Base-by-base conservation (phyloP, 192 early-diverging fungal species). In the Linnemannia exigua region DNA sequence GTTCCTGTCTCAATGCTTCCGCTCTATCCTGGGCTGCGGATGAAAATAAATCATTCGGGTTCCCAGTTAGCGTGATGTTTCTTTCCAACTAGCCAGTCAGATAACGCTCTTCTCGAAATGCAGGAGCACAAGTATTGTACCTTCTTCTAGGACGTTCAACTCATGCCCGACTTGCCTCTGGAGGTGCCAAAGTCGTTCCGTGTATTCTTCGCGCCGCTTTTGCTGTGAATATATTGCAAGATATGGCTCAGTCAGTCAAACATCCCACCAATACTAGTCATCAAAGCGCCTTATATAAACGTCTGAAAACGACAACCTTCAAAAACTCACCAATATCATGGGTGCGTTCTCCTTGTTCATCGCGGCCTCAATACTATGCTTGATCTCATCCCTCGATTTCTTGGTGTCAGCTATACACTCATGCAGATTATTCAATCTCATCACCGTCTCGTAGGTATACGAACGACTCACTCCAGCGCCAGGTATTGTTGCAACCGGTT, bases 381-480 rank as follows among this genome's bases (percentile, higher is more conserved):
- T 88, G n/a, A 88, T 77, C 38, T 88, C 87, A 31, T 90, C 84
- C 46, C 87, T 82, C 28, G 89, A 90, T 41, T 61, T 77, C 36
- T 87, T 77, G 35, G 84, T 88, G 70, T 90, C 89, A 25, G 78
- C 80, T 75, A 90, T 78, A 76, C 87, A 88, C 54, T 87, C 85
- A 31, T 88, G 87, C 52, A 88, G 44, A 63, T 84, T 88, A 67
- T 87, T 88, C 68, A 90, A 74, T 63, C 89, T 82, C 87, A 91
- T 87, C 66, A 91, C 87, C 37, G 81, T 79, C 44, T 90, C 85
- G 68, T 91, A 91, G 0, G 90, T 91, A 70, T 93, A 93, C 44
- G 92, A 93, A 46, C 78, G 88, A 58, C 87, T 90, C 28, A 82
- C 75, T 47, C 67, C 52, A 22, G 8, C 37, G 44, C 74, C 76